Evolutionary conservation across 495 filamentous ascomycete species (phyloP), one percentile per base, ranked within the genome.

Genomic region (Parachaetomium inaequale): DNA sequence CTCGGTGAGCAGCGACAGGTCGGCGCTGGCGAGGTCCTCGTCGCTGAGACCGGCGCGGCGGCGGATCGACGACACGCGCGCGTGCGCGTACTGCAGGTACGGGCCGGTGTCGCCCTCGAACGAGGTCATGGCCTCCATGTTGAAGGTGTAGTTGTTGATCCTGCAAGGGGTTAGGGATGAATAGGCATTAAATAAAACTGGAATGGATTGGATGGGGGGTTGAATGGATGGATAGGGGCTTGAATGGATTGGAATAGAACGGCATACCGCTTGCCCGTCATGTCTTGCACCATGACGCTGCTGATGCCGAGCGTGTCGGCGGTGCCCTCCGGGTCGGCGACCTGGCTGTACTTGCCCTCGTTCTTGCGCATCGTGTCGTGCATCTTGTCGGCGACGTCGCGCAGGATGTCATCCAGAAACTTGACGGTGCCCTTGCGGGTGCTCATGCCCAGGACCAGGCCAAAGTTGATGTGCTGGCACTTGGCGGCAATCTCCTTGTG

Each of bases 101-200:
- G 85, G 86, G 15, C 86, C 86, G 2, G 86, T 88, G 60, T 88
- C 86, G 50, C 86, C 85, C 69, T 89, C 86, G 62, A 88, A 88
- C 26, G 85, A 85, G 2, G 84, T 87, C 85, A 88, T 88, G 23
- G 78, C 74, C 12, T 82, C 81, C 71, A 86, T 81, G 69, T 87
- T 81, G 72, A 87, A 88, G 36, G 72, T 74, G 73, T 88, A 88
- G 69, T 85, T 83, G 67, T 84, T 86, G 63, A 84, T 82, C 63
- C 84, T 85, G 19, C n/a, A 2, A 12, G 38, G 29, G 5, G 40
- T 19, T 42, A 45, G 28, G 12, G 10, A 8, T 12, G 7, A 17
- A 29, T 11, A 17, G 12, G 23, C 46, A n/a, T n/a, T n/a, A n/a
- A n/a, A n/a, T n/a, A n/a, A n/a, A n/a, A n/a, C n/a, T n/a, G n/a